Percentiles rank a stretch among this genome's conserved stretches.
These are phyloP conservation scores for Nitzschia sp. DNA, from an alignment of 108 stramenopile species.

Conservation along the genomic window DNA sequence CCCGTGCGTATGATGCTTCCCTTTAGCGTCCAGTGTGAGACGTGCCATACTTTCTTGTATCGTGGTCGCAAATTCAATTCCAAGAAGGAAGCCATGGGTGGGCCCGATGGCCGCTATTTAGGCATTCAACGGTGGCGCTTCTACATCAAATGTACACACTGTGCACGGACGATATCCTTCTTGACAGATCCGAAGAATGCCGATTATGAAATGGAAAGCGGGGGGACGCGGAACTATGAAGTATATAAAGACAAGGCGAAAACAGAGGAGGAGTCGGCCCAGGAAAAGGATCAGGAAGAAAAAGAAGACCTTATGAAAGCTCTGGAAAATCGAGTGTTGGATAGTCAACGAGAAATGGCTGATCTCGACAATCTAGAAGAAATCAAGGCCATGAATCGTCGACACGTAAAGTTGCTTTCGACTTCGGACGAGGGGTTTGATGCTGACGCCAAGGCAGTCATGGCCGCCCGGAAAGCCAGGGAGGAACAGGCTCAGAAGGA, in stretches of 20 bases:
- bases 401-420: slow-evolving; percentile 62
- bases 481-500: slow-evolving; percentile 36
- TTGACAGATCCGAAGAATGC: slow-evolving; percentile 96
- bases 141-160: slow-evolving; percentile 94
- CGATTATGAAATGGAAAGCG: slow-evolving; percentile 96
- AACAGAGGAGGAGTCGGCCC: slow-evolving; percentile 47
- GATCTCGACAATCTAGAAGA: slow-evolving; percentile 94
- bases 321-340: slow-evolving; percentile 93
- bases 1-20: slow-evolving; percentile 98
- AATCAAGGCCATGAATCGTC: slow-evolving; percentile 88
- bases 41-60: slow-evolving; percentile 93
- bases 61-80: slow-evolving; percentile 97
- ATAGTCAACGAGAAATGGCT: slow-evolving; percentile 94
- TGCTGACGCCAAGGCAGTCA: slow-evolving; percentile 55
- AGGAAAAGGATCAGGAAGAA: slow-evolving; percentile 78
- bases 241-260: slow-evolving; percentile 88
- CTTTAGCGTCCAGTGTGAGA: slow-evolving; percentile 91
- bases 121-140: slow-evolving; percentile 93
- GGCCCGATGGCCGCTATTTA: slow-evolving; percentile 88
- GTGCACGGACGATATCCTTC: slow-evolving; percentile 87
- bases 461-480: slow-evolving; percentile 43
- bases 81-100: slow-evolving; percentile 90
- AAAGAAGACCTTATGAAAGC: slow-evolving; percentile 92
- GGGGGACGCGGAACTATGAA: slow-evolving; percentile 95
- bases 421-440: slow-evolving; percentile 30